These are phyloP conservation scores for Pilasporangium apinafurcum DNA, from an alignment of 352 stramenopile genomes.

Conservation along the genomic window DNA sequence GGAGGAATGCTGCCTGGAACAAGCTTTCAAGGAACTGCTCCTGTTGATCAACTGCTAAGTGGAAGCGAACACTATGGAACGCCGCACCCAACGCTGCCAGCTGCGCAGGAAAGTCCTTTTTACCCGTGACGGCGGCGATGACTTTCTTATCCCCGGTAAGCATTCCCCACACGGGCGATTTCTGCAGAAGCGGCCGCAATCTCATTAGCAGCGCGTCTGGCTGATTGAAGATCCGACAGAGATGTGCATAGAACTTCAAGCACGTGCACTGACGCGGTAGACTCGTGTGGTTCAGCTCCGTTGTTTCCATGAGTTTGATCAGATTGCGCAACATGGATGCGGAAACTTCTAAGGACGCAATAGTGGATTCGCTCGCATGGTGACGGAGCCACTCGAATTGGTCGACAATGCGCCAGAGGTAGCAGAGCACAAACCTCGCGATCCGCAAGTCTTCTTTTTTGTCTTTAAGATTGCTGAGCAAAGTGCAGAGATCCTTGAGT, in stretches of 20 bases:
- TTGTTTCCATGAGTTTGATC: constrained; percentile 38
- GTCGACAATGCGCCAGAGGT: constrained; percentile 54
- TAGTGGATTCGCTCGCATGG: constrained; percentile 2
- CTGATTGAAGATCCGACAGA: constrained; percentile 43
- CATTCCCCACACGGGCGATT: constrained; percentile 40
- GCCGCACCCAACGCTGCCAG: constrained; percentile 39
- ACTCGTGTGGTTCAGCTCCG: constrained; percentile 38
- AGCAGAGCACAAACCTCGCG: constrained; percentile 48
- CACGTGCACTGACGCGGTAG: constrained; percentile 39
- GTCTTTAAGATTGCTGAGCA: constrained; percentile 70
- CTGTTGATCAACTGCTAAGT: constrained; percentile 23
- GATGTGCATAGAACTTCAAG: constrained; percentile 53
- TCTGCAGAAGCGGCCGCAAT: constrained; percentile 32
- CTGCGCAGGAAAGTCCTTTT: constrained; percentile 51
- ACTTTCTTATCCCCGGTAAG: constrained; percentile 45
- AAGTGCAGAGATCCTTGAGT: constrained; percentile 49
- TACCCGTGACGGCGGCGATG: constrained; percentile 17
- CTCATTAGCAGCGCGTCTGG: constrained; percentile 35
- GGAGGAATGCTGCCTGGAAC: constrained; percentile 45
- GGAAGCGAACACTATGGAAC: constrained; percentile 54
- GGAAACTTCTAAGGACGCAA: constrained; percentile 24
- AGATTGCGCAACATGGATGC: constrained; percentile 33
- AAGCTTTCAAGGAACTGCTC: constrained; percentile 40
- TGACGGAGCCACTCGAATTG: constrained; percentile 51
- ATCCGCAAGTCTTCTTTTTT: constrained; percentile 79